These are phyloP conservation scores for Tricholoma sp. DNA, from an alignment of 768 basidiomycete genomes.

Conservation along the genomic window DNA sequence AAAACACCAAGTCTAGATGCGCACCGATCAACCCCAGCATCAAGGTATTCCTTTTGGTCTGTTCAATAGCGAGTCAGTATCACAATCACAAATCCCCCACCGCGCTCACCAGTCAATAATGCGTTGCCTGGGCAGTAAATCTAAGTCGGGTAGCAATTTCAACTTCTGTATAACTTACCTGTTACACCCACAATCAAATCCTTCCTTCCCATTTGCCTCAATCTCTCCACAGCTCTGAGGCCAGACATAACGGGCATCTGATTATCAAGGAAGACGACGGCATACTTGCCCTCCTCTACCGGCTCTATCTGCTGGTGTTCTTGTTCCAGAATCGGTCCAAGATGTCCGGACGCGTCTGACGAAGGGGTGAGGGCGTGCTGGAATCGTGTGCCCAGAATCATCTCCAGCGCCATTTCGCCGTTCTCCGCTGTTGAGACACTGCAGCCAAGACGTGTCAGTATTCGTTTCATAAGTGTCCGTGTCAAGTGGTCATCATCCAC, in stretches of 20 bases:
- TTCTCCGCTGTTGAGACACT: conserved; percentile 79
- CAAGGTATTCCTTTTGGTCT: conserved; percentile 74
- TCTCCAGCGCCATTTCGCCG: conserved; percentile 69
- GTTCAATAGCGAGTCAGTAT: conserved; percentile 11
- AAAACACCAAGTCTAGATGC: conserved; percentile 17
- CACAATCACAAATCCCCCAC: neutral
- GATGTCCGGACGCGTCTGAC: conserved; percentile 30
- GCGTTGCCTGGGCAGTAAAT: conserved; percentile 41
- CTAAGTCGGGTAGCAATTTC: neutral
- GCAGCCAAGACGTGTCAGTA: conserved; percentile 76
- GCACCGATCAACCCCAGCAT: conserved; percentile 72
- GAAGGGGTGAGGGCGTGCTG: conserved; percentile 30
- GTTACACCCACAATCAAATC: conserved; percentile 86
- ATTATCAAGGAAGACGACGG: conserved; percentile 57
- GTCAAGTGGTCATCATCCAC: conserved; percentile 84
- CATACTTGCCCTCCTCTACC: conserved; percentile 34
- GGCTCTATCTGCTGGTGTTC: conserved; percentile 13
- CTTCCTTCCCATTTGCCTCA: conserved; percentile 57
- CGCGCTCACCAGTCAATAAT: conserved; percentile 36
- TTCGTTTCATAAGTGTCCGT: conserved; percentile 72
- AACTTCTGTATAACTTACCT: conserved; percentile 32
- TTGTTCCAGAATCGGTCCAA: conserved; percentile 36
- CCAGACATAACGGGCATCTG: conserved; percentile 76
- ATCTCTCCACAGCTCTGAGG: conserved; percentile 55
- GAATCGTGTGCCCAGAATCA: conserved; percentile 48